These are phyloP conservation scores for Pythium plurisporium DNA, from an alignment of 352 stramenopile genomes.

Conservation along the genomic window DNA sequence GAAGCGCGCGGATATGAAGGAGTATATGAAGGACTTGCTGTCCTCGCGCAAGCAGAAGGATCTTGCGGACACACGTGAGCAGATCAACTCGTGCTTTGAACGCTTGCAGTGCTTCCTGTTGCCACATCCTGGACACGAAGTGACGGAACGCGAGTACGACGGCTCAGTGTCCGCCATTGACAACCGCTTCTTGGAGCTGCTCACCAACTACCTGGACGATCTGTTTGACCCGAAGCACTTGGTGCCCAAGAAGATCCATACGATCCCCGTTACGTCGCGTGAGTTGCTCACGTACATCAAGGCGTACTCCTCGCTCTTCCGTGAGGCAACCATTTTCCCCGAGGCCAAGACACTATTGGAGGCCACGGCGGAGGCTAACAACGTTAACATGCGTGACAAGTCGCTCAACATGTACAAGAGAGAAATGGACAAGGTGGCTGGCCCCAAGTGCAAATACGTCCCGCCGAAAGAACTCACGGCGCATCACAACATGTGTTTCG, in stretches of 20 bases:
- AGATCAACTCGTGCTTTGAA: slow-evolving; percentile 97
- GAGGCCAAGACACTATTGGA: slow-evolving; percentile 97
- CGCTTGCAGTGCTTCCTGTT: slow-evolving; percentile 94
- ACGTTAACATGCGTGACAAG: slow-evolving; percentile 91
- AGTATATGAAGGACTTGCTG: slow-evolving; percentile 93
- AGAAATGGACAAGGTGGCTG: slow-evolving; percentile 91
- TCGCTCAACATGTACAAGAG: slow-evolving; percentile 89
- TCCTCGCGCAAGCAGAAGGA: slow-evolving; percentile 92
- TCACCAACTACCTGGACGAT: slow-evolving; percentile 93
- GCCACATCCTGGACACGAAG: slow-evolving; percentile 94
- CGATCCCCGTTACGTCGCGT: slow-evolving; percentile 88
- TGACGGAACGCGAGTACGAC: slow-evolving; percentile 97
- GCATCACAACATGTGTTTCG: slow-evolving; percentile 83
- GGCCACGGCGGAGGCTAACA: slow-evolving; percentile 97
- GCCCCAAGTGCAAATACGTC: slow-evolving; percentile 86
- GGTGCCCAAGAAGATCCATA: slow-evolving; percentile 93
- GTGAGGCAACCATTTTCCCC: slow-evolving; percentile 93
- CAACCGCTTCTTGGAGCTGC: slow-evolving; percentile 89
- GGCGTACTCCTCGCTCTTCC: slow-evolving; percentile 96
- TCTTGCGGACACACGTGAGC: slow-evolving; percentile 90
- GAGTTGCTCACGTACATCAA: slow-evolving; percentile 97
- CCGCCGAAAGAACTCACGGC: slow-evolving; percentile 83
- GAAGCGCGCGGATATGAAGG: slow-evolving; percentile 91
- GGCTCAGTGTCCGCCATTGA: slow-evolving; percentile 94
- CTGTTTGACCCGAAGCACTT: slow-evolving; percentile 91